Conservation (phyloP, 1,284 basidiomycete genomes). For the Ganoderma lucidum region DNA sequence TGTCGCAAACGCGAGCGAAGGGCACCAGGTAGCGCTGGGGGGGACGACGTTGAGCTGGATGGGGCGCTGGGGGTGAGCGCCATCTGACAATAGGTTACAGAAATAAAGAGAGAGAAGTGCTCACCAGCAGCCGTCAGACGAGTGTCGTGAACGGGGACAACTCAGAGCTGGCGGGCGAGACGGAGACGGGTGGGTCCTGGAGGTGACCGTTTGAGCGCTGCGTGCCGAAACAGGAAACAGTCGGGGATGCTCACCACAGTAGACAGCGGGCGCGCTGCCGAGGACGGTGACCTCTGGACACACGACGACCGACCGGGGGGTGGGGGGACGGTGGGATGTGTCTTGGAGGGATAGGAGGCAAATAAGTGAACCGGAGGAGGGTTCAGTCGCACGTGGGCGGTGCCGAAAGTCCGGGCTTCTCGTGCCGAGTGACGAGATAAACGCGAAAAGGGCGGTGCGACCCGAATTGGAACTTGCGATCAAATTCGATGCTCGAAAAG, state of each 20-base stretch:
- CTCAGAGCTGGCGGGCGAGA: constrained; percentile 15
- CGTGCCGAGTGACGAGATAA: not conserved
- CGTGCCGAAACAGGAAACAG: not conserved
- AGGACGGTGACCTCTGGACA: constrained; percentile 28
- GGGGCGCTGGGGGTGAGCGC: constrained; percentile 21
- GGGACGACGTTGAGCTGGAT: constrained; percentile 17
- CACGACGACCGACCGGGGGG: constrained; percentile 24
- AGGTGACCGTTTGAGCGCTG: not conserved
- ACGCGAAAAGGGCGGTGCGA: not conserved
- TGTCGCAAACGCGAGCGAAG: constrained; percentile 31
- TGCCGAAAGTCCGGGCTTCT: not conserved
- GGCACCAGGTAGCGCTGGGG: constrained; percentile 24
- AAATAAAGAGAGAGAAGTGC: not conserved
- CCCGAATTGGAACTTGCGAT: not conserved
- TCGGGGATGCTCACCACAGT: constrained; percentile 16
- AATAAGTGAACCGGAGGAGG: constrained; percentile 19
- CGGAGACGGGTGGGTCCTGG: constrained; percentile 27
- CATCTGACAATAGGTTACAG: not conserved
- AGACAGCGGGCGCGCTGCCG: constrained; percentile 25
- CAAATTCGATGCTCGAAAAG: not conserved
- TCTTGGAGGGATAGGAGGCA: constrained; percentile 22
- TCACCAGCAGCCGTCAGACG: constrained; percentile 22
- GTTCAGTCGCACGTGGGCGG: constrained; percentile 31
- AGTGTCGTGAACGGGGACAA: constrained; percentile 18
- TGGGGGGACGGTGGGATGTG: constrained; percentile 21